Base-by-base conservation (phyloP, 2,329 filamentous ascomycete species). In the Calonectria pteridis region DNA sequence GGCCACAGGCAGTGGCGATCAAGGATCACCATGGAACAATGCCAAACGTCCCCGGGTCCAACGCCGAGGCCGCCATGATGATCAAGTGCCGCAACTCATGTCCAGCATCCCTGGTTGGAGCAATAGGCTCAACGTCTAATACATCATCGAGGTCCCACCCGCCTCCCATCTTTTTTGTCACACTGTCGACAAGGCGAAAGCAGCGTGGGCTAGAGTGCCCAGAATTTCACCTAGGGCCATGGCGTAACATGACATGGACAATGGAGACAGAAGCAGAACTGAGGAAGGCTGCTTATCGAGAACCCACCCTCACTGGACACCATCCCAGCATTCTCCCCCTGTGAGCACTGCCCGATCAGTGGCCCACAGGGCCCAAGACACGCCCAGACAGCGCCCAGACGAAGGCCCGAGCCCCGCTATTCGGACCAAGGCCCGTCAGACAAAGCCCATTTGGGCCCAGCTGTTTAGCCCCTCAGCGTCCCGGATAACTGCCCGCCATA, bases 401-500 rank as follows among this genome's bases (percentile, higher is more conserved):
- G 63, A 50, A 40, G 59, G 35, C 46, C 46, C n/a, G 43, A 63
- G 50, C 77, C 77, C 78, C 78, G 74, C 78, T 71, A 77, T 74
- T 75, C 72, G 69, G 73, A 71, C 67, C 71, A 71, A 68, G 66
- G n/a, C 28, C 66, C 37, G 51, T 66, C 71, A 43, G 49, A 50
- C 58, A 65, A 51, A 64, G 62, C 65, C 55, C 46, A 51, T 55
- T 49, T 58, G 23, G 37, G 43, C 20, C 50, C 66, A 62, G 35
- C 37, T 59, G 29, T 40, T 43, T 67, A 67, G 59, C 50, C 66
- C 66, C 37, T 66, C 58, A 40, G 35, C 51, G 71, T 49, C 66
- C 71, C 76, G 75, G 77, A 71, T 78, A 77, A 70, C 74, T 72
- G 72, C 71, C 74, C 73, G 77, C 71, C 33, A 79, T 78, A 80